Conservation (phyloP, 2,329 filamentous ascomycete genomes). For the Cladosporium austrohemisphaericum region DNA sequence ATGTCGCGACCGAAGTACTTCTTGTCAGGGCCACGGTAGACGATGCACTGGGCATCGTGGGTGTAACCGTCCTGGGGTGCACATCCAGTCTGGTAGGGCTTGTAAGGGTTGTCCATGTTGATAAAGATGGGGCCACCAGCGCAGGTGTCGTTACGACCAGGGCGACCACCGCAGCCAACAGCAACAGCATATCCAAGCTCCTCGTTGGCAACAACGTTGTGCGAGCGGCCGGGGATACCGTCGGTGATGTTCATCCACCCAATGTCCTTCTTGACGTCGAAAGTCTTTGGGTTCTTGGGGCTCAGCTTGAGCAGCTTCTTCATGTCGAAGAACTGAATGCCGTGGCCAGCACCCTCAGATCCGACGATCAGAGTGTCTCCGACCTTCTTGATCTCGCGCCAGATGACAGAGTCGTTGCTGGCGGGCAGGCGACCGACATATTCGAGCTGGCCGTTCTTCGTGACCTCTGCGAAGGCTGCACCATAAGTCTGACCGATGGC, state of each 20-base stretch:
- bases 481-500: slow-evolving; percentile 54
- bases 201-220: slow-evolving; percentile 52
- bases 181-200: slow-evolving; percentile 48
- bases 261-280: slow-evolving; percentile 40
- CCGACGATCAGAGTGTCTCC: slow-evolving; percentile 44
- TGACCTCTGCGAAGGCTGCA: slow-evolving; percentile 53
- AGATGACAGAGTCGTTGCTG: slow-evolving; percentile 45
- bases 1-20: slow-evolving; percentile 46
- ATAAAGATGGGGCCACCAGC: slow-evolving; percentile 52
- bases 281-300: slow-evolving; percentile 41
- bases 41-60: slow-evolving; percentile 57
- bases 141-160: slow-evolving; percentile 41
- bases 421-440: slow-evolving; percentile 55
- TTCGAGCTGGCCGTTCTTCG: slow-evolving; percentile 46
- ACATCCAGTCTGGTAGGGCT: slow-evolving; percentile 50
- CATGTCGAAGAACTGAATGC: slow-evolving; percentile 63
- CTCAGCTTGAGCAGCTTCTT: slow-evolving; percentile 51
- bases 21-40: slow-evolving; percentile 48
- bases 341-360: slow-evolving; percentile 47
- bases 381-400: slow-evolving; percentile 51
- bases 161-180: slow-evolving; percentile 31
- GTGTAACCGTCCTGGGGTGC: slow-evolving; percentile 52
- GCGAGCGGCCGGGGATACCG: slow-evolving; percentile 42
- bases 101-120: slow-evolving; percentile 48
- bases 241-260: slow-evolving; percentile 41